A percentile compares a stretch with the other conserved stretches of the same genome.
Evolutionary conservation across 2,329 filamentous ascomycete species (phyloP).

Genomic region (Neophaeococcomyces aloes): DNA sequence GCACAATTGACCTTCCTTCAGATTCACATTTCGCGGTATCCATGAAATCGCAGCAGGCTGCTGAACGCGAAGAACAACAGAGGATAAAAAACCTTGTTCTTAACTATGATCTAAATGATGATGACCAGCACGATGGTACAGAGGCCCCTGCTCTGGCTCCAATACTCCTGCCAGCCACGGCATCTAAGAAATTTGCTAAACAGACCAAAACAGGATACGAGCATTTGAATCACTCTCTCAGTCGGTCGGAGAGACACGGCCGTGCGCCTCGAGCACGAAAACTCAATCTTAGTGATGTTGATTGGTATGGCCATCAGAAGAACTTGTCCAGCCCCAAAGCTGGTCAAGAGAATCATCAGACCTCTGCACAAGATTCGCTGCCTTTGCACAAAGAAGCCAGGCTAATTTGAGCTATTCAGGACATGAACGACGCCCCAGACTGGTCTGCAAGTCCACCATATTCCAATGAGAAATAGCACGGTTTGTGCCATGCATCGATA

Average conservation of each 20-base stretch:
- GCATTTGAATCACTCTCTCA: slow-evolving; percentile 31
- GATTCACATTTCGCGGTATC: slow-evolving; percentile 92
- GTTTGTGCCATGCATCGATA: no score
- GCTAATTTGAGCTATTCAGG: slow-evolving; percentile 16
- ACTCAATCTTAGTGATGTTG: slow-evolving; percentile 89
- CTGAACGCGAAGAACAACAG: slow-evolving; percentile 90
- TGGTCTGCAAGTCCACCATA: not conserved
- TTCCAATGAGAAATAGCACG: no score
- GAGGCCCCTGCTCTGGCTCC: slow-evolving; percentile 27
- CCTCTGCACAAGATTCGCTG: not conserved
- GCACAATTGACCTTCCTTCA: slow-evolving; percentile 72
- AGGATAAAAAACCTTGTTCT: slow-evolving; percentile 96
- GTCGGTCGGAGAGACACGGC: slow-evolving; percentile 44
- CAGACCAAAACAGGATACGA: slow-evolving; percentile 28
- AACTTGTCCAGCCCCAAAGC: not conserved
- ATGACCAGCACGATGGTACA: slow-evolving; percentile 71
- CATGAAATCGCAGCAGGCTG: slow-evolving; percentile 91
- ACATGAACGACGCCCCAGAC: not conserved
- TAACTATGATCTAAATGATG: slow-evolving; percentile 86
- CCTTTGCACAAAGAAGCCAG: slow-evolving; percentile 18
- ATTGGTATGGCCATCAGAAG: slow-evolving; percentile 60
- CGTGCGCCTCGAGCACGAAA: slow-evolving; percentile 77
- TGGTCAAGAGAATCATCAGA: slow-evolving; percentile 2
- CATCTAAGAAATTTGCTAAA: slow-evolving; percentile 28
- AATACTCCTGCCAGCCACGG: slow-evolving; percentile 26